Evolutionary conservation across 2,329 filamentous ascomycete species (phyloP).

Genomic region (Epichloe sibirici): DNA sequence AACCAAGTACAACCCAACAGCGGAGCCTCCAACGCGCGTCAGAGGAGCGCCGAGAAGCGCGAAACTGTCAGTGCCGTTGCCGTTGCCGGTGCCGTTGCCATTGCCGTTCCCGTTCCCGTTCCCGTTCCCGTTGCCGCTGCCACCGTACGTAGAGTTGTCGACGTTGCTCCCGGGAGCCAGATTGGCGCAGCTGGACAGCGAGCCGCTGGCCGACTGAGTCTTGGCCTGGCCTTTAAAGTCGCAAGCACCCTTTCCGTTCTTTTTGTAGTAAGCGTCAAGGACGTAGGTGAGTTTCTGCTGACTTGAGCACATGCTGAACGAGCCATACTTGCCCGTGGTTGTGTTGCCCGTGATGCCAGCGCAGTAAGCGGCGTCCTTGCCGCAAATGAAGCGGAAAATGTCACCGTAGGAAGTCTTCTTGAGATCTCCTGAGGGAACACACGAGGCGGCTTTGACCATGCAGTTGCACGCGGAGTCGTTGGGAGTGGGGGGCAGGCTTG

Average conservation of each 20-base stretch:
- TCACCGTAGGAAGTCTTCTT: slow-evolving; percentile 46
- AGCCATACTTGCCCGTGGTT: slow-evolving; percentile 47
- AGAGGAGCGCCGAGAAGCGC: slow-evolving; percentile 24
- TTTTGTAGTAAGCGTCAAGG: slow-evolving; percentile 60
- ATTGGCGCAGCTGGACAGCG: slow-evolving; percentile 43
- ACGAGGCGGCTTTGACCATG: slow-evolving; percentile 67
- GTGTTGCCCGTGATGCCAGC: slow-evolving; percentile 45
- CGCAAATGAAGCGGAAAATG: slow-evolving; percentile 71
- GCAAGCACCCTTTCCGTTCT: slow-evolving; percentile 44
- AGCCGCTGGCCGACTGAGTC: slow-evolving; percentile 34
- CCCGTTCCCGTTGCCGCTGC: not conserved
- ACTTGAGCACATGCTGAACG: slow-evolving; percentile 64
- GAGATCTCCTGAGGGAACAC: slow-evolving; percentile 50
- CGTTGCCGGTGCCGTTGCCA: not conserved
- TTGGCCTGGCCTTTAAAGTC: slow-evolving; percentile 57
- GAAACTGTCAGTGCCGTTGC: slow-evolving; percentile 19
- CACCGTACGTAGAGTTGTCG: not conserved
- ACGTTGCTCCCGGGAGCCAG: slow-evolving; percentile 44
- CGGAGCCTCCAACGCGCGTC: slow-evolving; percentile 30
- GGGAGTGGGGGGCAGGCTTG: slow-evolving; percentile 70
- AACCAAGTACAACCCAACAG: slow-evolving; percentile 37
- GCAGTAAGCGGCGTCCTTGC: slow-evolving; percentile 43
- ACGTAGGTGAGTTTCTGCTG: slow-evolving; percentile 62
- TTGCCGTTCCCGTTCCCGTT: not conserved
- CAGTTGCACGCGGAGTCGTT: slow-evolving; percentile 72